These are phyloP conservation scores for Diplodia seriata DNA, from an alignment of 2,329 filamentous ascomycete species.

Conservation along the genomic window DNA sequence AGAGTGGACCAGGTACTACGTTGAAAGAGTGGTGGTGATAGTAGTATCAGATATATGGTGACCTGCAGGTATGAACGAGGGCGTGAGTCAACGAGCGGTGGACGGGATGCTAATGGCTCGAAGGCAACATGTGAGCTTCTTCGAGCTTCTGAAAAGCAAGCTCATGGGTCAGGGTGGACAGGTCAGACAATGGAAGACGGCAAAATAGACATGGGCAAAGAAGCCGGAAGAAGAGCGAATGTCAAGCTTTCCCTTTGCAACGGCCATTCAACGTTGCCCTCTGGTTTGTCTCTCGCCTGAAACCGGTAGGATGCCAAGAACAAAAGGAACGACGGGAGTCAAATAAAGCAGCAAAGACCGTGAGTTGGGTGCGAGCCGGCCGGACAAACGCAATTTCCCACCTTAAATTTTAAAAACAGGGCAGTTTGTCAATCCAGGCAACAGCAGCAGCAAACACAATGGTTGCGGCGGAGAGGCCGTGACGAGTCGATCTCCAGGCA, in stretches of 20 bases:
- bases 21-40: background rate
- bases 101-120: background rate
- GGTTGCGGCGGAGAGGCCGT: conserved; percentile 5
- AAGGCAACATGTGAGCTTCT: background rate
- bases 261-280: conserved; percentile 8
- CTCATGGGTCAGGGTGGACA: background rate
- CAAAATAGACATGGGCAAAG: background rate
- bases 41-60: background rate
- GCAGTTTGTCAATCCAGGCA: conserved; percentile 5
- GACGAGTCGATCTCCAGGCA: conserved; percentile 11
- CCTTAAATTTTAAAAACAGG: conserved; percentile 3
- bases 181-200: background rate
- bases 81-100: background rate
- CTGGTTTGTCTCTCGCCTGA: conserved; percentile 20
- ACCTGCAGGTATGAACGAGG: conserved; percentile 1
- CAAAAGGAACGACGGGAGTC: background rate
- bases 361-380: background rate
- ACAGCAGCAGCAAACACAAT: conserved; percentile 3
- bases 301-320: conserved; percentile 14
- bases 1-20: background rate
- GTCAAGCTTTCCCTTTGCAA: background rate
- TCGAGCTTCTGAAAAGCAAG: background rate
- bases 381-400: conserved; percentile 4
- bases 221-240: conserved; percentile 18
- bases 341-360: conserved; percentile 15